Evolutionary conservation across 305 asterid species (phyloP).

Genomic region (Rubia balearica): DNA sequence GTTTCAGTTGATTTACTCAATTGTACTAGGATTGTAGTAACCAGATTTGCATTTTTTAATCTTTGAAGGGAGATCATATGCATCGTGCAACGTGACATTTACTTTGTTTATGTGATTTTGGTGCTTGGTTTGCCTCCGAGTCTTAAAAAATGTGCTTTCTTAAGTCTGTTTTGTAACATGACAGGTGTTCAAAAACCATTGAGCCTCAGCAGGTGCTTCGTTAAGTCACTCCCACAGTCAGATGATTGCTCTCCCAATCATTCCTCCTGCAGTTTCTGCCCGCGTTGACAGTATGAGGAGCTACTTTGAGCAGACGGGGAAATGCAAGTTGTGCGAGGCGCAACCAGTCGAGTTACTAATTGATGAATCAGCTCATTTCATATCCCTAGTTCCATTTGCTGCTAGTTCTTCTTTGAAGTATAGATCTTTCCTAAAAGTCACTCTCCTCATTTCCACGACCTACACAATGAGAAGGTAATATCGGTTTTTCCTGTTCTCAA

Average conservation of each 20-base stretch:
- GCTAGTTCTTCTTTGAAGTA: constrained; percentile 73
- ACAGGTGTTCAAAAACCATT: constrained; percentile 91
- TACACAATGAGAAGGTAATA: constrained; percentile 61
- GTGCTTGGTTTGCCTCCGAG: not conserved
- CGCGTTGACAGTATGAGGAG: constrained; percentile 66
- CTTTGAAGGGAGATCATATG: too few relatives aligned
- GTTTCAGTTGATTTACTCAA: too few relatives aligned
- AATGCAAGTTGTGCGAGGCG: constrained; percentile 63
- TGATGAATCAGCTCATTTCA: constrained; percentile 55
- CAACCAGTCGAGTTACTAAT: constrained; percentile 36
- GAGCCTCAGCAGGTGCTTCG: constrained; percentile 96
- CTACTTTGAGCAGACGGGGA: constrained; percentile 56
- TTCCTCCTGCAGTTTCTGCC: constrained; percentile 64
- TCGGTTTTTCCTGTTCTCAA: constrained; percentile 3
- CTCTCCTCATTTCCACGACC: constrained; percentile 66
- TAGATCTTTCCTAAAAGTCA: constrained; percentile 85
- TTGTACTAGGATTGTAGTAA: too few relatives aligned
- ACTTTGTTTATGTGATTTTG: not conserved
- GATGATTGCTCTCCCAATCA: constrained; percentile 74
- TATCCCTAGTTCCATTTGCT: constrained; percentile 72
- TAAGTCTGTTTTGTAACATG: not conserved
- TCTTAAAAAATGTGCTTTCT: not conserved
- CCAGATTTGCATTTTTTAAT: too few relatives aligned
- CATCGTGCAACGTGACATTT: not conserved
- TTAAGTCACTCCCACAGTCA: constrained; percentile 98